phyloP scores from a whole-genome alignment of 371 early-diverging fungal genomes.

The Parasitella parasitica region DNA sequence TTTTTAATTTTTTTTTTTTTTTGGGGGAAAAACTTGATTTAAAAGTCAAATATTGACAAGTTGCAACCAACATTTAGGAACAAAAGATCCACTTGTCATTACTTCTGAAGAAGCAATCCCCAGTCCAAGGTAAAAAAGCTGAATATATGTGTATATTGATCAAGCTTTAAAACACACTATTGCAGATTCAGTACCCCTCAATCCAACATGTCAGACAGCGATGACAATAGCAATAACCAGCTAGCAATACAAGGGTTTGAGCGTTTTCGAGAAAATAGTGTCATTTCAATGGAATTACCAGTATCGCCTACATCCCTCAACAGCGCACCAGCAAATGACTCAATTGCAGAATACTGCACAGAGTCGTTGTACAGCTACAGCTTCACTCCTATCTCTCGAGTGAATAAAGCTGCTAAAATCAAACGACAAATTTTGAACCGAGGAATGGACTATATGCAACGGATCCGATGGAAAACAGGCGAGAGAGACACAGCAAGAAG shows the following conservation, averaged over 20 bases:
- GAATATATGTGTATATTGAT: background rate
- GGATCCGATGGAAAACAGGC: slow-evolving; percentile 49
- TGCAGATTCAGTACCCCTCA: background rate
- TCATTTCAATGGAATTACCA: background rate
- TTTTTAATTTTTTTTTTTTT: background rate
- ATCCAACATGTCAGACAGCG: slow-evolving; percentile 9
- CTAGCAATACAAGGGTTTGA: slow-evolving; percentile 15
- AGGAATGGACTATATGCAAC: slow-evolving; percentile 60
- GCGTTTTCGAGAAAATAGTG: slow-evolving; percentile 10
- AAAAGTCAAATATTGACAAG: background rate
- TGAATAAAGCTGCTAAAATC: slow-evolving; percentile 37
- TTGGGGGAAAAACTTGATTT: background rate
- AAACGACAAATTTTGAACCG: slow-evolving; percentile 46
- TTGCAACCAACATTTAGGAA: background rate
- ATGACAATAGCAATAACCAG: slow-evolving; percentile 8
- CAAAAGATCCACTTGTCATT: background rate
- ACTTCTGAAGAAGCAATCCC: background rate
- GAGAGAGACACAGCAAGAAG: slow-evolving; percentile 37
- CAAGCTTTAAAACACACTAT: background rate
- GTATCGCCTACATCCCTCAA: background rate
- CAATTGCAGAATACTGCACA: slow-evolving; percentile 29
- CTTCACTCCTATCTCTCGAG: slow-evolving; percentile 49
- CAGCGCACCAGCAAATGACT: slow-evolving; percentile 4
- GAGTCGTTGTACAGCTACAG: slow-evolving; percentile 62
- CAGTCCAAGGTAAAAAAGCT: background rate